Base-by-base conservation (phyloP, 1,139 yeast genomes). In the Suhomyces yuchorum region DNA sequence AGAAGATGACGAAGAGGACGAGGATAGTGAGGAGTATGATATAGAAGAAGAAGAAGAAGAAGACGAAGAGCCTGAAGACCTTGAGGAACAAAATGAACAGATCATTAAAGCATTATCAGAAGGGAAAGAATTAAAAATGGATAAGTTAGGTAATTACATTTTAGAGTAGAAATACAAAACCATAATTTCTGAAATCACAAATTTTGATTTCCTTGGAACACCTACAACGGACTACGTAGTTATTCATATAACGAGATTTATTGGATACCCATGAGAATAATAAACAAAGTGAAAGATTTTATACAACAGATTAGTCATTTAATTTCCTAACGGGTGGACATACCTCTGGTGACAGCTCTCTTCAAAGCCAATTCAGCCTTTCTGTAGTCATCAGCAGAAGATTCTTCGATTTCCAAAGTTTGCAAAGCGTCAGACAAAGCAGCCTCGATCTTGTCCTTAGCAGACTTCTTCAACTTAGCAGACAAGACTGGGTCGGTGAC, bases 331-430 rank as follows among this genome's bases (percentile, higher is more conserved):
- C 97, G 97, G 77, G 97, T 84, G 68, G 97, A 87, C 91, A 91
- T 89, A 77, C 98, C 98, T 85, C 91, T 93, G 83, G 97, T 92
- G 75, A 91, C 97, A 73, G 95, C 97, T 81, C 99, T 88, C 91
- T 93, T 93, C 77, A 93, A 89, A 77, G 92, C 86, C 75, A 95
- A 90, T 84, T 93, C 99, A 72, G 99, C 99, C 87, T 90, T 93
- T 87, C 98, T 89, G 82, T 81, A 85, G 78, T 91, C 97, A 70
- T 93, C 99, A 73, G 97, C 93, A 67, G 95, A 70, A 57, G 97
- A 84, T 64, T 93, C 99, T 82, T 92, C 97, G 63, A 93, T 81
- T 82, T 92, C 97, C 74, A 93, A 88, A 73, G 98, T 92, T 71
- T 96, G 93, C 81, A 93, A 80, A 75, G 99, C 99, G 67, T 93